A percentile compares a stretch with the other conserved stretches of the same genome.
These are phyloP conservation scores for Parietaria judaica DNA, from an alignment of 306 rosid genomes.

Conservation along the genomic window DNA sequence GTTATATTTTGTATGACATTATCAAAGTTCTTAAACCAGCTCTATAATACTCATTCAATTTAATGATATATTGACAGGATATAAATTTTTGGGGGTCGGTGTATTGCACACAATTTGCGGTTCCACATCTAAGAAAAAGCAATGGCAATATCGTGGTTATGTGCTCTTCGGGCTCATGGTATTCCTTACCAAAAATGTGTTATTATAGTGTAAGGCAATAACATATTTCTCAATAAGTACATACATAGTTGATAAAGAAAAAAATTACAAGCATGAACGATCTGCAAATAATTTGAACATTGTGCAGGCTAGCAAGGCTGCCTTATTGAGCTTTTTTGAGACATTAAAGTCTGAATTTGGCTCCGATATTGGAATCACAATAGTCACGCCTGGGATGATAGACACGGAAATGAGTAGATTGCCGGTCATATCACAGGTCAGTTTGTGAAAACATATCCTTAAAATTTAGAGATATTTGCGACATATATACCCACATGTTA, in stretches of 20 bases:
- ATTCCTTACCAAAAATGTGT: conserved; percentile 37
- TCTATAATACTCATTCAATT: not conserved
- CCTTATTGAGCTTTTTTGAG: conserved; percentile 37
- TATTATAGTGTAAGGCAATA: conserved; percentile 33
- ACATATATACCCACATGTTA: too few relatives aligned
- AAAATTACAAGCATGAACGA: not conserved
- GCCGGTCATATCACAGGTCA: conserved; percentile 17
- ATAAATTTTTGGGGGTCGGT: conserved; percentile 66
- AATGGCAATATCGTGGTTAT: conserved; percentile 53
- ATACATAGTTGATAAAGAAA: too few relatives aligned
- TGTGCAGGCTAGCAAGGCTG: conserved; percentile 63
- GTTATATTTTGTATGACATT: too few relatives aligned
- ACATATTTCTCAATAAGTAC: not conserved
- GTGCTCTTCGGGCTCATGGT: conserved; percentile 49
- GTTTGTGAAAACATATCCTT: conserved; percentile 17
- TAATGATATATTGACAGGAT: conserved; percentile 24
- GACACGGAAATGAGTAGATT: conserved; percentile 33
- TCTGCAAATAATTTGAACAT: not conserved
- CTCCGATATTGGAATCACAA: conserved; percentile 39
- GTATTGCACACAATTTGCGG: conserved; percentile 35
- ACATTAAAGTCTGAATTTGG: conserved; percentile 51
- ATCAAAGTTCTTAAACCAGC: too few relatives aligned
- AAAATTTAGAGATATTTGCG: conserved; percentile 13
- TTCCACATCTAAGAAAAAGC: conserved; percentile 41
- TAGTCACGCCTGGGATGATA: conserved; percentile 46